phyloP scores from a whole-genome alignment of 306 rosid species.

The Gastrolobium bilobum region DNA sequence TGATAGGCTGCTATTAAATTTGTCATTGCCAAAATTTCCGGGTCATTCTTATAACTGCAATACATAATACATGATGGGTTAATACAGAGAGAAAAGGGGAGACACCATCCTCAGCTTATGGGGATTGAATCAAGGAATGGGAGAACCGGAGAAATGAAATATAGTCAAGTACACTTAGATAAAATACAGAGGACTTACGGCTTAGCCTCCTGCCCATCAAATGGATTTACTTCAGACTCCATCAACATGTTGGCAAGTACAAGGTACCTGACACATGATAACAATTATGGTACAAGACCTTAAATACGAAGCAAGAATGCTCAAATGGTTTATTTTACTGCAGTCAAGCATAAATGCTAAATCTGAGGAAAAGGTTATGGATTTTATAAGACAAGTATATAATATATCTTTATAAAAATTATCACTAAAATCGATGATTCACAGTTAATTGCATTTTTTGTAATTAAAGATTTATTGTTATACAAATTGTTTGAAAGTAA shows the following conservation, averaged over 20 bases:
- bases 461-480: slow-evolving; percentile 1
- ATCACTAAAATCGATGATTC: slow-evolving; percentile 31
- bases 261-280: slow-evolving; percentile 68
- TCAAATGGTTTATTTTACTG: slow-evolving; percentile 22
- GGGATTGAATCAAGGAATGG: slow-evolving; percentile 25
- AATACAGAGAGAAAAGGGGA: slow-evolving; percentile 25
- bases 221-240: slow-evolving; percentile 77
- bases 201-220: slow-evolving; percentile 76
- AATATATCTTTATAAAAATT: not conserved
- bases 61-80: slow-evolving; percentile 41
- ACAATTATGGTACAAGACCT: slow-evolving; percentile 25
- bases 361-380: slow-evolving; percentile 39
- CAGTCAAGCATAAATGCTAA: slow-evolving; percentile 8
- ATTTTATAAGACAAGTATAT: slow-evolving; percentile 26
- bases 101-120: slow-evolving; percentile 19
- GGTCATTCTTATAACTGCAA: slow-evolving; percentile 93
- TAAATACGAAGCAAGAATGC: slow-evolving; percentile 29
- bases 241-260: slow-evolving; percentile 90
- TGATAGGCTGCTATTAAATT: slow-evolving; percentile 97
- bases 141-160: not conserved
- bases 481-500: slow-evolving; percentile 36
- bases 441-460: slow-evolving; percentile 19
- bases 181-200: slow-evolving; percentile 59
- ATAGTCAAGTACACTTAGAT: slow-evolving; percentile 3
- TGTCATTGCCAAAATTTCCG: slow-evolving; percentile 99